Percentiles rank a stretch among this genome's conserved stretches.
These are phyloP conservation scores for Backusella tarrabulga DNA, from an alignment of 192 early-diverging fungal species.

Conservation along the genomic window DNA sequence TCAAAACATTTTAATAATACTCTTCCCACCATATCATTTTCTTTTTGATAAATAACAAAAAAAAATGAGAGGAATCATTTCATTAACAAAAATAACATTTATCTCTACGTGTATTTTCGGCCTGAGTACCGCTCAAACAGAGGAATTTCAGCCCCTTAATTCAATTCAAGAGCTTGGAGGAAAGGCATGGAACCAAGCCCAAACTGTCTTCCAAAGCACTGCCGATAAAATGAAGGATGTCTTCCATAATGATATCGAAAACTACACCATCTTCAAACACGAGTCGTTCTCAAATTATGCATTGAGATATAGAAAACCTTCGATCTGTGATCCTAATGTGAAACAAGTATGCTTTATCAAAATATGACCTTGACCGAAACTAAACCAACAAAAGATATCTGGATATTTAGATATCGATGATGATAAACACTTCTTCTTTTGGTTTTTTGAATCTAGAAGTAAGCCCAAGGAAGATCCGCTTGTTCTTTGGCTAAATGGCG, in stretches of 20 bases:
- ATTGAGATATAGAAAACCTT: conserved; percentile 71
- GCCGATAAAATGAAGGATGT: not conserved
- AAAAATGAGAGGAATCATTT: not conserved
- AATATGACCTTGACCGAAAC: too few species aligned
- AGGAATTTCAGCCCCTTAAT: not conserved
- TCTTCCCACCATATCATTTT: not conserved
- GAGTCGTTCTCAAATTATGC: conserved; percentile 67
- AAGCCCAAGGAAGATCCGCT: conserved; percentile 74
- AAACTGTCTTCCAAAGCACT: conserved; percentile 34
- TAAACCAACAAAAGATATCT: conserved; percentile 51
- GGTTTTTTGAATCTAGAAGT: conserved; percentile 95
- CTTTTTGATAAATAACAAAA: not conserved
- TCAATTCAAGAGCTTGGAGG: not conserved
- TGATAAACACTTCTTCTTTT: conserved; percentile 88
- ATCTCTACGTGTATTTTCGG: not conserved
- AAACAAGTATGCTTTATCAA: conserved; percentile 5
- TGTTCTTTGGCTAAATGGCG: conserved; percentile 79
- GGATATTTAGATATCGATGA: conserved; percentile 69
- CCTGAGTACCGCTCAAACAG: not conserved
- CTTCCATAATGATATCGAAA: conserved; percentile 18
- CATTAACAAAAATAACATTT: not conserved
- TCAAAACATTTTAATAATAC: not conserved
- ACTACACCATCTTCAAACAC: conserved; percentile 48
- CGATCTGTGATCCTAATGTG: conserved; percentile 39
- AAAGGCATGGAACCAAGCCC: not conserved